Evolutionary conservation across 2,329 filamentous ascomycete genomes (phyloP).

Genomic region (Hypoxylon sp.): DNA sequence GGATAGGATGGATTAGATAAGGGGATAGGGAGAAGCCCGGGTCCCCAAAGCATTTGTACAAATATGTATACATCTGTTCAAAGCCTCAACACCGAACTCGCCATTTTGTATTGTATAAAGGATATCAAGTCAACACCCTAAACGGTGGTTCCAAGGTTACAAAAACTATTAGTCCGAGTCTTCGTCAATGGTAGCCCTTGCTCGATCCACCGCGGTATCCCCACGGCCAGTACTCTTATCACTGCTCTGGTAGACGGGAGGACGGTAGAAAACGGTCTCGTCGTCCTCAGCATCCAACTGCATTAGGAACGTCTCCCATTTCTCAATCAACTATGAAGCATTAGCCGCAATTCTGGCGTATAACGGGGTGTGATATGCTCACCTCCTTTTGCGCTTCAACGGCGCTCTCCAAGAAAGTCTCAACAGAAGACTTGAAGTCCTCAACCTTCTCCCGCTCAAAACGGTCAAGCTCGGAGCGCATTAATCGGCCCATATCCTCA

Average conservation of each 20-base stretch:
- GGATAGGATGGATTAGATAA: background rate
- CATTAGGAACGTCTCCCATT: conserved; percentile 98
- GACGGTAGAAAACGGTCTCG: conserved; percentile 76
- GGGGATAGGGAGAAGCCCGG: conserved; percentile 26
- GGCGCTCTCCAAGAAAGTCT: conserved; percentile 96
- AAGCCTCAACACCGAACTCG: conserved; percentile 19
- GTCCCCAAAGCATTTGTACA: conserved; percentile 50
- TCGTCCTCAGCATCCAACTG: conserved; percentile 96
- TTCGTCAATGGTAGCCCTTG: conserved; percentile 71
- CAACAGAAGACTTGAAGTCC: conserved; percentile 97
- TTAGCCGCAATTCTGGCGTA: conserved; percentile 41
- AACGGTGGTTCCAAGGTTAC: conserved; percentile 12
- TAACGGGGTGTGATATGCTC: conserved; percentile 52
- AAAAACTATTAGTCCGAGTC: conserved; percentile 67
- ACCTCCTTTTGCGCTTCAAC: conserved; percentile 99
- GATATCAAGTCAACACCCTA: conserved; percentile 34
- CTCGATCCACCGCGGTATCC: conserved; percentile 72
- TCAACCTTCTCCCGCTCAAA: conserved; percentile 99
- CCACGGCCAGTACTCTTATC: conserved; percentile 64
- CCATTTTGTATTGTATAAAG: conserved; percentile 29
- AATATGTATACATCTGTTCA: conserved; percentile 50
- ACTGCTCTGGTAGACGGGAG: conserved; percentile 68
- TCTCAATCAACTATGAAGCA: conserved; percentile 74
- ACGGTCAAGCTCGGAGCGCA: conserved; percentile 90
- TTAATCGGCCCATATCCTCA: conserved; percentile 95